Evolutionary conservation across 371 early-diverging fungal species (phyloP).

Genomic region (Mortierella sp.): DNA sequence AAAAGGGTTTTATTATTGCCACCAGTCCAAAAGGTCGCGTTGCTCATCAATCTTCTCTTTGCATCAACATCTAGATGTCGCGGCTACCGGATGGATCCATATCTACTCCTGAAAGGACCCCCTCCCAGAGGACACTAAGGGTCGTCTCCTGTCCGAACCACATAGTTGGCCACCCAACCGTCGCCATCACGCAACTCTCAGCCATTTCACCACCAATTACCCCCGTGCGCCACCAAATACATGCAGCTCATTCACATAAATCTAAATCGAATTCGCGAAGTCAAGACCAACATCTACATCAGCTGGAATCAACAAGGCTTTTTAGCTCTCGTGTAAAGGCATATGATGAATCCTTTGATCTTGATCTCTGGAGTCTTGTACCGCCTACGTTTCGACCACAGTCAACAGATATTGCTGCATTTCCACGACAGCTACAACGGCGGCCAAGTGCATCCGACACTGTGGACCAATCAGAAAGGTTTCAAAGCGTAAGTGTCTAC

Average conservation of each 20-base stretch:
- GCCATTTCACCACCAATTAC: conserved; percentile 15
- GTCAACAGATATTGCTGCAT: neutral
- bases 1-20: neutral
- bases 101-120: conserved; percentile 7
- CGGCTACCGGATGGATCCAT: conserved; percentile 14
- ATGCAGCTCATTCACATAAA: neutral
- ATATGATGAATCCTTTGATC: conserved; percentile 8
- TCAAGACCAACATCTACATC: conserved; percentile 4
- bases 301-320: neutral
- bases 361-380: conserved; percentile 24
- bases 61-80: conserved; percentile 5
- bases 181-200: conserved; percentile 18
- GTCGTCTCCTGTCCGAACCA: conserved; percentile 29
- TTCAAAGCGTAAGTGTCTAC: neutral
- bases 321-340: neutral
- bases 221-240: conserved; percentile 30
- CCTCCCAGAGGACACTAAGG: neutral
- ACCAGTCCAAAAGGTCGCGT: neutral
- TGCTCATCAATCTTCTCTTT: neutral
- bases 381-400: conserved; percentile 18
- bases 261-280: neutral
- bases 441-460: conserved; percentile 16
- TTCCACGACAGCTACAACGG: neutral
- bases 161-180: conserved; percentile 23
- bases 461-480: conserved; percentile 4